phyloP scores from a whole-genome alignment of 768 basidiomycete species.

The Holtermannia corniformis region DNA sequence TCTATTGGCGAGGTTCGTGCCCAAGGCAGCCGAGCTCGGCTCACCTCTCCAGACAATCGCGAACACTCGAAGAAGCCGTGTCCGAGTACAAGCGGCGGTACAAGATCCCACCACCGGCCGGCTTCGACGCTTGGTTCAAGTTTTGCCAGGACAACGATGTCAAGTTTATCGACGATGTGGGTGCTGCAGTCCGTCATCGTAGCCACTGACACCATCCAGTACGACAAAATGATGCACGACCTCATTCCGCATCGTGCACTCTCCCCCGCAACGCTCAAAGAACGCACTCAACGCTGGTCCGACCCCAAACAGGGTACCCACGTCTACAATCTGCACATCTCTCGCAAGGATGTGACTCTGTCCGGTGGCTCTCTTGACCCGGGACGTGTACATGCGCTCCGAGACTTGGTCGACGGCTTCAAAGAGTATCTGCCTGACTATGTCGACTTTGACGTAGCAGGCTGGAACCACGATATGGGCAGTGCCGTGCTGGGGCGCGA shows the following conservation, averaged over 20 bases:
- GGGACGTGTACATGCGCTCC: conserved; percentile 22
- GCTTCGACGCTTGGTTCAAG: conserved; percentile 77
- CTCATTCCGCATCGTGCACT: conserved; percentile 35
- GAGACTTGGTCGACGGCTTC: conserved; percentile 30
- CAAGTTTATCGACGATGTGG: conserved; percentile 30
- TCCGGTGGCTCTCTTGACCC: conserved; percentile 16
- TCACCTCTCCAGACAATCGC: conserved; percentile 56
- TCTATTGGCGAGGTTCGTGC: conserved; percentile 4
- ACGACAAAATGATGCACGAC: conserved; percentile 36
- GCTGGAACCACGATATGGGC: conserved; percentile 40
- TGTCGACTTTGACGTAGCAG: conserved; percentile 31
- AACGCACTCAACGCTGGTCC: conserved; percentile 8
- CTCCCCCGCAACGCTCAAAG: conserved; percentile 19
- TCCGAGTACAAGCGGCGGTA: conserved; percentile 73
- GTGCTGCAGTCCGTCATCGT: neutral
- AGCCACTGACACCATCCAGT: conserved; percentile 6
- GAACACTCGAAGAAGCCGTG: conserved; percentile 65
- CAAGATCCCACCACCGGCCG: conserved; percentile 66
- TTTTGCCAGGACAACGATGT: conserved; percentile 31
- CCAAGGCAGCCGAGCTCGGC: neutral
- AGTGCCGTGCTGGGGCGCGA: conserved; percentile 37
- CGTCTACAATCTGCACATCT: conserved; percentile 31
- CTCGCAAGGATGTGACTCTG: conserved; percentile 10
- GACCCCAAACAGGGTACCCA: conserved; percentile 20
- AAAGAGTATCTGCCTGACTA: conserved; percentile 24